Evolutionary conservation across 2,329 filamentous ascomycete species (phyloP).

Genomic region (Fusarium nurragi): DNA sequence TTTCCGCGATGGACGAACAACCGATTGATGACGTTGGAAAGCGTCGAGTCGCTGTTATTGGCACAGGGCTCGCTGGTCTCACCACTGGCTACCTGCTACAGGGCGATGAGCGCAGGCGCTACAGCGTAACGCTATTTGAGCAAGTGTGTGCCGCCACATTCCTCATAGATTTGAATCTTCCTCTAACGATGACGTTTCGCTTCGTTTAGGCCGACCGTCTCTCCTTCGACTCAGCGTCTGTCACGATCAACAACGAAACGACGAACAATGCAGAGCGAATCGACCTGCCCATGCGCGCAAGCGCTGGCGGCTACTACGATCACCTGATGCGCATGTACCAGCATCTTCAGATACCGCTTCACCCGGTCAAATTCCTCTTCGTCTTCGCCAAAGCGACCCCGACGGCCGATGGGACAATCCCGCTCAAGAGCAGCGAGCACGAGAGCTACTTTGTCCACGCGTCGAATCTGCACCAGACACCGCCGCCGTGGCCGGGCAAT

Average conservation of each 20-base stretch:
- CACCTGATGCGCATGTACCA: conserved; percentile 67
- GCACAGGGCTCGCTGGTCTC: conserved; percentile 52
- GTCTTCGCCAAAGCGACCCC: conserved; percentile 55
- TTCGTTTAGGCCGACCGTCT: conserved; percentile 46
- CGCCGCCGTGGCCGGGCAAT: conserved; percentile 53
- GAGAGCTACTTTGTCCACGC: conserved; percentile 62
- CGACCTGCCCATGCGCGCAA: conserved; percentile 53
- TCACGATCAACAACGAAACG: conserved; percentile 47
- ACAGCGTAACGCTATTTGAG: conserved; percentile 51
- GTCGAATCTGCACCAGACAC: conserved; percentile 62
- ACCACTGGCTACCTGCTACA: conserved; percentile 50
- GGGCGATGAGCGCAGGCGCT: conserved; percentile 47
- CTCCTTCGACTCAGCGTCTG: conserved; percentile 52
- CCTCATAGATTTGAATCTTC: neutral
- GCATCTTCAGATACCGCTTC: conserved; percentile 60
- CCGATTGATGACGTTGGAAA: neutral
- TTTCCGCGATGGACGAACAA: neutral
- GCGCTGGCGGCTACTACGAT: conserved; percentile 59
- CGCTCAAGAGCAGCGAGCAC: conserved; percentile 24
- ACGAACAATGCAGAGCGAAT: conserved; percentile 48
- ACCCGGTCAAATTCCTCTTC: conserved; percentile 62
- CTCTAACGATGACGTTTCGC: neutral
- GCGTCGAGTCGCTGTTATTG: conserved; percentile 47
- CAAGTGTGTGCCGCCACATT: conserved; percentile 46
- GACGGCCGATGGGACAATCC: conserved; percentile 7